phyloP scores from a whole-genome alignment of 148 eudicot genomes.

The Rheum nobile region DNA sequence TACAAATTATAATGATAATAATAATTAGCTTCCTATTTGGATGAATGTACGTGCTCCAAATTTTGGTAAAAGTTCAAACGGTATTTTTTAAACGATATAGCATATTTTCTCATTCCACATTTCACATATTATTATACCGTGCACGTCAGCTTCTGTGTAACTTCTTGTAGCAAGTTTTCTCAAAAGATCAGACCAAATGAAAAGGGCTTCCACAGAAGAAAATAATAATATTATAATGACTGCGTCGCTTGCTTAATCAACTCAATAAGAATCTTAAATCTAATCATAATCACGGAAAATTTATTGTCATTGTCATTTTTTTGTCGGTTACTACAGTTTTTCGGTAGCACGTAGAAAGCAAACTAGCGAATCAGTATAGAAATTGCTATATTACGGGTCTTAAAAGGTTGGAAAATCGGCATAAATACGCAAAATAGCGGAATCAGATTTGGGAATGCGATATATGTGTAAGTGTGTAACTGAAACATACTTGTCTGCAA shows the following conservation, averaged over 20 bases:
- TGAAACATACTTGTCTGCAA: too few relatives aligned
- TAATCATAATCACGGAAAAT: not conserved
- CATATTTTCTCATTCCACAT: too few relatives aligned
- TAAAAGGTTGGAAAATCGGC: not conserved
- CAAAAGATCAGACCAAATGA: not conserved
- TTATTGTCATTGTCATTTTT: not conserved
- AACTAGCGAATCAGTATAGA: too few relatives aligned
- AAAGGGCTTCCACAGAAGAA: not conserved
- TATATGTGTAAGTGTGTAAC: too few relatives aligned
- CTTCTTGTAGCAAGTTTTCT: not conserved
- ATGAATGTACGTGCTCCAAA: too few relatives aligned
- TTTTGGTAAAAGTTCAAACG: too few relatives aligned
- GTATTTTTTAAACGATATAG: too few relatives aligned
- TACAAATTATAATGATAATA: too few relatives aligned
- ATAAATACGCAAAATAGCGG: too few relatives aligned
- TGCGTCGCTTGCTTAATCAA: not conserved
- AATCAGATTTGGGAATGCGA: too few relatives aligned
- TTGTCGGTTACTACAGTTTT: not conserved
- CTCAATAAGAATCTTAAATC: conserved; percentile 5
- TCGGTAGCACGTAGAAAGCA: not conserved
- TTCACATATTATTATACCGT: too few relatives aligned
- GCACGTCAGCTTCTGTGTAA: not conserved
- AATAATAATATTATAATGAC: not conserved
- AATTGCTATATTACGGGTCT: not conserved
- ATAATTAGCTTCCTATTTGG: too few relatives aligned